Percentiles rank a stretch among this genome's conserved stretches.
These are phyloP conservation scores for Venturia asperata DNA, from an alignment of 2,329 filamentous ascomycete species.

Conservation along the genomic window DNA sequence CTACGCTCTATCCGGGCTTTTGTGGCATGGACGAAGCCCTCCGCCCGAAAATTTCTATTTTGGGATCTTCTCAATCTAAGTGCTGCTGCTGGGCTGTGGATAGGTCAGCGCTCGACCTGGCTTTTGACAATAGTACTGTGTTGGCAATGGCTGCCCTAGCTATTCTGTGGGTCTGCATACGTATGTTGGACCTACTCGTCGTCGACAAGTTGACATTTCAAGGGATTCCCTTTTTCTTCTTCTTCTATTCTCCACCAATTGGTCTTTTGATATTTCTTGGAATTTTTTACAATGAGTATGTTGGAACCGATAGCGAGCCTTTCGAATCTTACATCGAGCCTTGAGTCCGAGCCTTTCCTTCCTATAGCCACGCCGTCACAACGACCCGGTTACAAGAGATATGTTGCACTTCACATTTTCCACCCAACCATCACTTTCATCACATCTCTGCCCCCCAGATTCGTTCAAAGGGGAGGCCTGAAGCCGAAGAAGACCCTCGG, in stretches of 20 bases:
- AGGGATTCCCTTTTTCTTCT: not conserved
- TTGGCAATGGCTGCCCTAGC: too few relatives aligned
- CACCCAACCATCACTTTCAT: not conserved
- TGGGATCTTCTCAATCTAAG: too few relatives aligned
- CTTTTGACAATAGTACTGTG: too few relatives aligned
- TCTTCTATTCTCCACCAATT: not conserved
- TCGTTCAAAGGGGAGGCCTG: not conserved
- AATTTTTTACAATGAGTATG: not conserved
- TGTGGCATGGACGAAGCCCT: too few relatives aligned
- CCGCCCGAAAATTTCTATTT: too few relatives aligned
- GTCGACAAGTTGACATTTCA: not conserved
- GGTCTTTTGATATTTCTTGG: not conserved
- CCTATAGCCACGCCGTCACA: not conserved
- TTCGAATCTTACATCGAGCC: not conserved
- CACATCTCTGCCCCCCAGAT: not conserved
- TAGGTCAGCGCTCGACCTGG: too few relatives aligned
- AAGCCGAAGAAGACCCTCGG: not conserved
- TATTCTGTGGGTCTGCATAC: too few relatives aligned
- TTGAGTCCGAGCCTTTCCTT: not conserved
- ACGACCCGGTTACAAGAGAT: not conserved
- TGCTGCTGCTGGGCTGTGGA: too few relatives aligned
- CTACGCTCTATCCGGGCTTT: too few relatives aligned
- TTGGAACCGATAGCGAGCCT: not conserved
- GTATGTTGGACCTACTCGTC: not conserved
- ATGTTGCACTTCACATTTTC: not conserved